phyloP scores from a whole-genome alignment of 192 early-diverging fungal genomes.

The Phycomyces blakesleeanus region DNA sequence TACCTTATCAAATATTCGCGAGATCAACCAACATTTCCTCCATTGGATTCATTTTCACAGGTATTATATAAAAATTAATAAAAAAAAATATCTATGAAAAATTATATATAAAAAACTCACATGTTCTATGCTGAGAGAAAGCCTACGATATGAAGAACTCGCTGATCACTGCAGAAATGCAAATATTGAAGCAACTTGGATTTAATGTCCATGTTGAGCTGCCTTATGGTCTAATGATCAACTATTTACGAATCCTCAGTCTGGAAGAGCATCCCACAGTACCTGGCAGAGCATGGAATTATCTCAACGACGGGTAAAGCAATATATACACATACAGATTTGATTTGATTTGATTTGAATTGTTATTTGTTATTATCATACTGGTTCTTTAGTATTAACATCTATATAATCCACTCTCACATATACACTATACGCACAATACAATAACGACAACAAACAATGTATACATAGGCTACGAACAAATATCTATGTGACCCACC shows the following conservation, averaged over 20 bases:
- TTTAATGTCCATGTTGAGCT: slow-evolving; percentile 97
- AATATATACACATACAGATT: neutral
- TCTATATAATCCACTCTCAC: too few relatives aligned
- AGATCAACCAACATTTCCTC: slow-evolving; percentile 38
- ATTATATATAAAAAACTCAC: neutral
- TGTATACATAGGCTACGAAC: slow-evolving; percentile 59
- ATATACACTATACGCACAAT: too few relatives aligned
- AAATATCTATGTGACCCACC: slow-evolving; percentile 68
- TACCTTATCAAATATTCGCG: slow-evolving; percentile 61
- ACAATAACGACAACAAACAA: too few relatives aligned
- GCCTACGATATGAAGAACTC: slow-evolving; percentile 81
- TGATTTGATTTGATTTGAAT: neutral
- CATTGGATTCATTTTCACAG: slow-evolving; percentile 57
- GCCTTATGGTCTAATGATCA: slow-evolving; percentile 94
- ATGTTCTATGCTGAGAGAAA: slow-evolving; percentile 33
- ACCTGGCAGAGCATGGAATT: slow-evolving; percentile 90
- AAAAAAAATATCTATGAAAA: neutral
- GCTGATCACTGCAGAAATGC: slow-evolving; percentile 78
- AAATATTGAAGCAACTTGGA: slow-evolving; percentile 80
- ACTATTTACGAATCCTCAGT: slow-evolving; percentile 82
- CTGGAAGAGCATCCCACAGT: slow-evolving; percentile 69
- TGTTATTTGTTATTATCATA: too few relatives aligned
- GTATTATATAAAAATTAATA: slow-evolving; percentile 20
- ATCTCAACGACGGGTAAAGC: slow-evolving; percentile 82
- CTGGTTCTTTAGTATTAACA: too few relatives aligned